These are phyloP conservation scores for Nakazawaea ambrosiae DNA, from an alignment of 805 yeast species.

Conservation along the genomic window DNA sequence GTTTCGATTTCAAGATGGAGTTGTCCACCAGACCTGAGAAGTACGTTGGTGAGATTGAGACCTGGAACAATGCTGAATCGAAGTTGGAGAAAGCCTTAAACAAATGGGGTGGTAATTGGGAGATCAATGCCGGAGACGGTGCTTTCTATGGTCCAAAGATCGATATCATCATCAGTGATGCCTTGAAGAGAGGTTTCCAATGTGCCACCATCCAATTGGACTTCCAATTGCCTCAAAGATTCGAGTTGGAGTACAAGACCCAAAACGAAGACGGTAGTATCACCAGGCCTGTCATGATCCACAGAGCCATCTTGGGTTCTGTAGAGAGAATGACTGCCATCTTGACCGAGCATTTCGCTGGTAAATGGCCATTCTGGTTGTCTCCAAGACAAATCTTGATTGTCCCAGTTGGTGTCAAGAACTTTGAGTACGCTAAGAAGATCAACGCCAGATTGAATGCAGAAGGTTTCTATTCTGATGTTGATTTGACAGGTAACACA, in stretches of 20 bases:
- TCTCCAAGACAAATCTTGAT: constrained; percentile 98
- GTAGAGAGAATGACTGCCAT: constrained; percentile 99
- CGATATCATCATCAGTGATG: constrained; percentile 93
- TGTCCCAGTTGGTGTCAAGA: constrained; percentile 95
- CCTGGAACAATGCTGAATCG: constrained; percentile 89
- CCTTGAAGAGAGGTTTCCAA: constrained; percentile 94
- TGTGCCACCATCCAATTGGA: constrained; percentile 98
- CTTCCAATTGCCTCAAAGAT: constrained; percentile 95
- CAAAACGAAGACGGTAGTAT: constrained; percentile 49
- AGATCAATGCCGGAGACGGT: constrained; percentile 94
- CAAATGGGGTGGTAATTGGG: constrained; percentile 88
- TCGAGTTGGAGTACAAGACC: constrained; percentile 81
- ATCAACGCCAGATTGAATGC: constrained; percentile 63
- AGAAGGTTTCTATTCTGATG: constrained; percentile 86
- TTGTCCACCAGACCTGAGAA: constrained; percentile 96
- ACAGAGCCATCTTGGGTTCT: constrained; percentile 97
- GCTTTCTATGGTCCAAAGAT: constrained; percentile 95
- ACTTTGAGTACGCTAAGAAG: constrained; percentile 81
- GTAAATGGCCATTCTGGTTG: constrained; percentile 99
- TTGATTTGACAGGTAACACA: constrained; percentile 90
- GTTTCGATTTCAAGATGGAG: constrained; percentile 94
- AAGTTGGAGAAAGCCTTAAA: constrained; percentile 79
- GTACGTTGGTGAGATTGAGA: constrained; percentile 87
- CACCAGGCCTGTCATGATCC: constrained; percentile 96
- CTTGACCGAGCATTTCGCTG: constrained; percentile 95